These are phyloP conservation scores for Dichotomocladium elegans DNA, from an alignment of 371 early-diverging fungal genomes.

Conservation along the genomic window DNA sequence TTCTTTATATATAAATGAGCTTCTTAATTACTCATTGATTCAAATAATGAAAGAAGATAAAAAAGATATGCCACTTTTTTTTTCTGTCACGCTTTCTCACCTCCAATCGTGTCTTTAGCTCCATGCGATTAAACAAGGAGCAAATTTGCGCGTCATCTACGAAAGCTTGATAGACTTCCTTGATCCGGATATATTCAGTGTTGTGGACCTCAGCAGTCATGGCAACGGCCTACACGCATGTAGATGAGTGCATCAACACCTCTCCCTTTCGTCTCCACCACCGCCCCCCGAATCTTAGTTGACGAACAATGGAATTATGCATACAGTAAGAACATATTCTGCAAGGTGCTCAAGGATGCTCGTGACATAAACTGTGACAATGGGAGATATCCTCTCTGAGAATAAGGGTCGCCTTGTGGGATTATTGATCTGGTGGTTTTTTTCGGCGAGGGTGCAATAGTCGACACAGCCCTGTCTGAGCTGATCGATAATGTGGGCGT, in stretches of 20 bases:
- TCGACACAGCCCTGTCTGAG: slow-evolving; percentile 47
- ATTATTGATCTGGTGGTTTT: slow-evolving; percentile 12
- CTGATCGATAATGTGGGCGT: slow-evolving; percentile 1
- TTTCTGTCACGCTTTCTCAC: slow-evolving; percentile 13
- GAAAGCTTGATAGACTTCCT: slow-evolving; percentile 46
- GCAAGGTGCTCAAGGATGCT: slow-evolving; percentile 60
- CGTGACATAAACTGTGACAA: slow-evolving; percentile 57
- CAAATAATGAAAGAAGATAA: not conserved
- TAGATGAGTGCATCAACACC: not conserved
- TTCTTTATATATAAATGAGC: slow-evolving; percentile 3
- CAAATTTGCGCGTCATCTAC: slow-evolving; percentile 49
- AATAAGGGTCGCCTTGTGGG: slow-evolving; percentile 1
- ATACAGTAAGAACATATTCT: slow-evolving; percentile 49
- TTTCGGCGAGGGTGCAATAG: slow-evolving; percentile 48
- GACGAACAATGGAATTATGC: no score
- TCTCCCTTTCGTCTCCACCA: no score
- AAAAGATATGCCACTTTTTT: not conserved
- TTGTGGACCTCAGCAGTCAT: slow-evolving; percentile 45
- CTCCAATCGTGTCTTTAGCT: slow-evolving; percentile 27
- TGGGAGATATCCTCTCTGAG: slow-evolving; percentile 38
- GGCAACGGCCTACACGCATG: slow-evolving; percentile 10
- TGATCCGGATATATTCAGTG: slow-evolving; percentile 49
- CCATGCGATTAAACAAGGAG: slow-evolving; percentile 41
- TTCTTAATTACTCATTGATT: not conserved
- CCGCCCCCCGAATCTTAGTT: no score